Evolutionary conservation across 768 basidiomycete species (phyloP), one percentile per base, ranked within the genome.

Genomic region (Agrocybe chaxingu): DNA sequence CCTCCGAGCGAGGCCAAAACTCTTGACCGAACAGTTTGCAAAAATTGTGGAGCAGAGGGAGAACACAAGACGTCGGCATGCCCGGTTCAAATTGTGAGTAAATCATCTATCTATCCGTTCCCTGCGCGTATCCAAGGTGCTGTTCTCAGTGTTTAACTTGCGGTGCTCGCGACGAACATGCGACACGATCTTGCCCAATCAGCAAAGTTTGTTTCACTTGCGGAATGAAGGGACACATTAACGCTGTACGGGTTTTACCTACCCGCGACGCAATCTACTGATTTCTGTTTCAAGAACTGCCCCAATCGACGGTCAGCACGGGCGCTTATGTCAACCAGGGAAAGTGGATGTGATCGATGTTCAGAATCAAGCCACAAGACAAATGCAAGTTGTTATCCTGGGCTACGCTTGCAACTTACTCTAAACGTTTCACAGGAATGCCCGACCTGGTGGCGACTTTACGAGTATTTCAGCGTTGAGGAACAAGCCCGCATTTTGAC

Each of bases 141-240:
- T 30, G 33, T 29, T 51, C 12, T 45, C 19, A 92, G 90, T 92
- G 90, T 62, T 63, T 87, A 50, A 90, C 85, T 19, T 92, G 90
- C 61, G 90, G 90, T 50, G 87, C 77, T 30, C 81, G 85, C 44
- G 80, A 92, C 58, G 89, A 92, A 53, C 90, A 92, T 65, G 71
- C 75, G 3, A 90, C 90, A 12, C 75, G 84, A 36, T 81, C 81
- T 45, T 92, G 89, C 66, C 88, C 89, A 2, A 85, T 89, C 53
- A 84, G 81, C 66, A 91, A 91, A 66, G 82, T 78, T 0, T 92
- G 90, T 60, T 92, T 81, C 59, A 77, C 73, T 3, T 92, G 90
- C 57, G 87, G 87, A 11, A 89, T 89, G 87, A 88, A 87, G 62
- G 90, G 90, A 1, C 89, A 91, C 60, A 79, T 90, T 48, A 87